phyloP scores from a whole-genome alignment of 2,329 filamentous ascomycete species.

The Myriangium duriaei region DNA sequence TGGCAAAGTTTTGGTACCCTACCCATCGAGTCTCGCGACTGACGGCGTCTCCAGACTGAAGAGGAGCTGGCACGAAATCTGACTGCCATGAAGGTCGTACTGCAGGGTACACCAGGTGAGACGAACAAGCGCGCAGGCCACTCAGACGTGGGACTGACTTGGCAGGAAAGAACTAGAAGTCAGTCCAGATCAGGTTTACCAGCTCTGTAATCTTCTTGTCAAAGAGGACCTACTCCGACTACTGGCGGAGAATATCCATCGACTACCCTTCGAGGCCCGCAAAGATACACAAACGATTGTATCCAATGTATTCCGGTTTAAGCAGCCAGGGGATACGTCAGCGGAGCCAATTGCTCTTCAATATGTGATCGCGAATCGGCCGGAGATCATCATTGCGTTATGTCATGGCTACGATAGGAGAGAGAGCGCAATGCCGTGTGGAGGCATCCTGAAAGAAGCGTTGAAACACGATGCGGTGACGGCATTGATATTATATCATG shows the following conservation, averaged over 20 bases:
- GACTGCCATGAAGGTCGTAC: slow-evolving; percentile 77
- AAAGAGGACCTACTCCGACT: slow-evolving; percentile 80
- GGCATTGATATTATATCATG: slow-evolving; percentile 84
- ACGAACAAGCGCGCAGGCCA: slow-evolving; percentile 8
- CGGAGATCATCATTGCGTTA: slow-evolving; percentile 75
- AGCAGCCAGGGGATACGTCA: slow-evolving; percentile 51
- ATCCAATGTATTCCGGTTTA: slow-evolving; percentile 87
- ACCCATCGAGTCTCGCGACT: too few relatives aligned
- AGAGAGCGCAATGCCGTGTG: slow-evolving; percentile 84
- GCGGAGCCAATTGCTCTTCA: slow-evolving; percentile 73
- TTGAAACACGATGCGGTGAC: slow-evolving; percentile 85
- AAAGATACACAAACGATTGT: slow-evolving; percentile 95
- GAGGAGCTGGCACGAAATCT: slow-evolving; percentile 82
- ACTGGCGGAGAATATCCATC: slow-evolving; percentile 69
- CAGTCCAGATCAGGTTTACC: slow-evolving; percentile 74
- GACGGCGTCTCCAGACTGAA: slow-evolving; percentile 45
- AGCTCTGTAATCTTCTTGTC: slow-evolving; percentile 72
- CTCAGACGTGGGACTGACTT: slow-evolving; percentile 10
- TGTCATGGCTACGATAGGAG: slow-evolving; percentile 83
- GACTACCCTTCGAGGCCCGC: slow-evolving; percentile 85
- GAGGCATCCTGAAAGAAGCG: slow-evolving; percentile 77
- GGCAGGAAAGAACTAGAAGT: slow-evolving; percentile 63
- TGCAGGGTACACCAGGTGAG: slow-evolving; percentile 85
- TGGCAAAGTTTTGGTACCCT: slow-evolving; percentile 1
- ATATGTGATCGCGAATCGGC: slow-evolving; percentile 75